Evolutionary conservation across 257 asterid genomes (phyloP), one percentile per base, ranked within the genome.

Genomic region (Solanum lignicaule): DNA sequence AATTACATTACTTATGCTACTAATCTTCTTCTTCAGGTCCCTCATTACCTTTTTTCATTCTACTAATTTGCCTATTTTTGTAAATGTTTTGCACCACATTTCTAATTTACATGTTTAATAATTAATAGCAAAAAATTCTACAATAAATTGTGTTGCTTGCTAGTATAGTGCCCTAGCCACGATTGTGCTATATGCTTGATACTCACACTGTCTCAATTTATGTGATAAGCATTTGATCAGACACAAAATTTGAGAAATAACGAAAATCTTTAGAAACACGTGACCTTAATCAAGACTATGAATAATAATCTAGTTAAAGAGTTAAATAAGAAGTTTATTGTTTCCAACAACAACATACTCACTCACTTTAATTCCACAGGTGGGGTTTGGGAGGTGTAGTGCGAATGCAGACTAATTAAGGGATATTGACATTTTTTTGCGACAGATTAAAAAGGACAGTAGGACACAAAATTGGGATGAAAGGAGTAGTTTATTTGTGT

Each of bases 1-100:
- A 94, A 89, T 89, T 93, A 92, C 92, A 94, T 94, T 91, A 93
- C 94, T 31, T 94, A 94, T 88, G 96, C 95, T 18, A 90, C 92
- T 90, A 90, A 88, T 89, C 95, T 94, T 89, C 95, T 94, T 89
- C 95, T 94, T 90, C 98, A 93, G 96, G 97, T 88, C 7, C n/a
- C 93, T 88, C 7, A 3, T 79, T 43, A 27, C 2, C 15, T 14
- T 78, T 36, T 10, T 75, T 32, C 18, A 27, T 27, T 76, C 31
- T 76, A 4, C 18, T 39, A 35, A 4, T 76, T n/a, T 39, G 35
- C 62, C 2, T n/a, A 11, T 23, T 36, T 35, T 23, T 75, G 83
- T 36, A 36, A 8, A 72, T 4, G 46, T 33, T 55, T 58, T 55
- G 27, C 68, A 58, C 29, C n/a, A 73, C 46, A 33, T 75, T 75